Evolutionary conservation across 306 rosid species (phyloP), one percentile per base, ranked within the genome.

Genomic region (Gillenia trifoliata): DNA sequence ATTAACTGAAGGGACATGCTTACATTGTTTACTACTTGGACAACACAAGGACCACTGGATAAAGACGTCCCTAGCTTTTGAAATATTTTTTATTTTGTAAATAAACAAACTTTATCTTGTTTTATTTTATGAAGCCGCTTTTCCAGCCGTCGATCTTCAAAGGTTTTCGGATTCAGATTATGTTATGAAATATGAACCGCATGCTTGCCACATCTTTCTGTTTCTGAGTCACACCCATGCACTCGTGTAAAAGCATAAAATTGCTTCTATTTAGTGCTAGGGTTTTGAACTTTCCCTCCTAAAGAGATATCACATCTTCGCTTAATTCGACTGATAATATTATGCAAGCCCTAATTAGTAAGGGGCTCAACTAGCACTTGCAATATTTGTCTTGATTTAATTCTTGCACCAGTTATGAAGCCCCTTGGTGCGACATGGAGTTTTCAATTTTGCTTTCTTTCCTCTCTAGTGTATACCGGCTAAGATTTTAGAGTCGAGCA

Each of bases 261-360:
- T 69, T 52, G 52, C 65, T 33, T 57, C 26, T 3, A 22, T 28
- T 56, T 25, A 56, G 61, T 38, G 41, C 67, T 19, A 17, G n/a
- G 43, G 6, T 10, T 40, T 59, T 59, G 56, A 60, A 72, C 57
- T 40, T 30, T 72, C 68, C 59, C 76, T 43, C 76, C 68, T 57
- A 72, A 72, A 59, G 41, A 38, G 13, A 40, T 15, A 26, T 72
- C 76, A 16, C 34, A 36, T 49, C 57, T 6, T 72, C 60, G 67
- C 43, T 55, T 72, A 16, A 25, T 25, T 45, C 13, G 50, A 45
- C 50, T 45, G 19, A 16, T 13, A 45, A 33, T 23, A 59, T 59
- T 1, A 26, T 26, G 28, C 64, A 26, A 23, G 1, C 50, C 19
- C 19, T 1, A 43, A 13, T 1, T 16, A 47, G 20, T 5, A 47